Percentiles rank a stretch among this genome's conserved stretches.
Evolutionary conservation across 257 asterid genomes (phyloP).

Genomic region (Capsicum rhomboideum): DNA sequence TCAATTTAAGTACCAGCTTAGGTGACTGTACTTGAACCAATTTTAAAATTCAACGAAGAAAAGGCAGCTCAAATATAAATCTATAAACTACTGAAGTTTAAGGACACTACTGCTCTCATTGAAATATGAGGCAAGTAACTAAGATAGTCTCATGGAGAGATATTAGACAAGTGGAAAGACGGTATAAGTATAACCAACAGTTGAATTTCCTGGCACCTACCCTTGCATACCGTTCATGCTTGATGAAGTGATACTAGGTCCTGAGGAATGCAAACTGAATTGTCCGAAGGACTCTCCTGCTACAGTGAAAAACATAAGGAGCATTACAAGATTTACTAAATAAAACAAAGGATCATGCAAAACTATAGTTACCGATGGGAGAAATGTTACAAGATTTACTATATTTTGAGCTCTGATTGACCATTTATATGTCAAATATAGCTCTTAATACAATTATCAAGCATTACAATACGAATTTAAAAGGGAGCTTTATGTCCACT

Average conservation of each 20-base stretch:
- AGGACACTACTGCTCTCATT: background rate
- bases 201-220: conserved; percentile 17
- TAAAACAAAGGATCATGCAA: background rate
- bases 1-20: no score
- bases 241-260: conserved; percentile 41
- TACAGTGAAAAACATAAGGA: background rate
- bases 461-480: background rate
- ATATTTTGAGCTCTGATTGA: background rate
- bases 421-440: background rate
- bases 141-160: background rate
- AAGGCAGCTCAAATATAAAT: background rate
- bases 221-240: conserved; percentile 43
- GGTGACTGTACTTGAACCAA: background rate
- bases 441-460: background rate
- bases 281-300: conserved; percentile 43
- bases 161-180: background rate
- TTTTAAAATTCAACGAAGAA: background rate
- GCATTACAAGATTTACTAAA: background rate
- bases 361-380: background rate
- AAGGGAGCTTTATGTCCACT: background rate
- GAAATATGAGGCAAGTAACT: background rate
- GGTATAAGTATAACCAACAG: background rate
- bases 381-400: background rate
- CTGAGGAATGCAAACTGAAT: conserved; percentile 33
- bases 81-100: background rate